phyloP scores from a whole-genome alignment of 164 flowering plant genomes.

The Echeveria elegans region DNA sequence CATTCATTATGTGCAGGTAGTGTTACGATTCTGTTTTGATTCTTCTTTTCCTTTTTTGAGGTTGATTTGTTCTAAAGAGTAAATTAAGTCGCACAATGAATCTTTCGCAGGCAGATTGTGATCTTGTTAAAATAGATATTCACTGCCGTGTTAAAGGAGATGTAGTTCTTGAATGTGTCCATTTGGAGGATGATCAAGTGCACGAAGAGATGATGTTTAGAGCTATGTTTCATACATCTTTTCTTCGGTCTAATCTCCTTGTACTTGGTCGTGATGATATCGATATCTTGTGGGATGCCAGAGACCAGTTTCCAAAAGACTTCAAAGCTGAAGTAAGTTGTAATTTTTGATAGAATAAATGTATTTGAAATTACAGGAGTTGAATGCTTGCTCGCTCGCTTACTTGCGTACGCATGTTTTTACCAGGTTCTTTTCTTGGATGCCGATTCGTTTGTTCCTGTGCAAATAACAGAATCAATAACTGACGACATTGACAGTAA shows the following conservation, averaged over 20 bases:
- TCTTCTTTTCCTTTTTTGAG: too few relatives aligned
- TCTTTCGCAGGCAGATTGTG: conserved; percentile 51
- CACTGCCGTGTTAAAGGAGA: conserved; percentile 84
- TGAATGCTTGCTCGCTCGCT: conserved; percentile 18
- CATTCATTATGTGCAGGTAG: conserved; percentile 53
- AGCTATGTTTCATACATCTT: conserved; percentile 79
- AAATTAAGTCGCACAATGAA: not conserved
- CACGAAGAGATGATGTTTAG: conserved; percentile 82
- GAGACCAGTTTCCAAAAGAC: conserved; percentile 64
- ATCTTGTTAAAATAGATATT: conserved; percentile 57
- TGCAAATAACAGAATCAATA: conserved; percentile 30
- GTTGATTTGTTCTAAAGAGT: not conserved
- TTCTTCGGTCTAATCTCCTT: conserved; percentile 57
- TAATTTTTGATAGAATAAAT: conserved; percentile 12
- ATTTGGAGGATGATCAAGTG: conserved; percentile 52
- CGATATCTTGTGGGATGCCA: conserved; percentile 77
- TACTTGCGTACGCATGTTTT: conserved; percentile 24
- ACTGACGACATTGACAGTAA: conserved; percentile 35
- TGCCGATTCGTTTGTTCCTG: conserved; percentile 46
- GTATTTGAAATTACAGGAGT: conserved; percentile 25
- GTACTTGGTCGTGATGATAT: conserved; percentile 65
- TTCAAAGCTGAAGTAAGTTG: conserved; percentile 80
- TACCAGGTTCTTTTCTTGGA: conserved; percentile 80
- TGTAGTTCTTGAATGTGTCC: conserved; percentile 84
- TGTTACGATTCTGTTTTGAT: not conserved